Evolutionary conservation across 2,329 filamentous ascomycete species (phyloP).

Genomic region (Talaromyces albobiverticillius): DNA sequence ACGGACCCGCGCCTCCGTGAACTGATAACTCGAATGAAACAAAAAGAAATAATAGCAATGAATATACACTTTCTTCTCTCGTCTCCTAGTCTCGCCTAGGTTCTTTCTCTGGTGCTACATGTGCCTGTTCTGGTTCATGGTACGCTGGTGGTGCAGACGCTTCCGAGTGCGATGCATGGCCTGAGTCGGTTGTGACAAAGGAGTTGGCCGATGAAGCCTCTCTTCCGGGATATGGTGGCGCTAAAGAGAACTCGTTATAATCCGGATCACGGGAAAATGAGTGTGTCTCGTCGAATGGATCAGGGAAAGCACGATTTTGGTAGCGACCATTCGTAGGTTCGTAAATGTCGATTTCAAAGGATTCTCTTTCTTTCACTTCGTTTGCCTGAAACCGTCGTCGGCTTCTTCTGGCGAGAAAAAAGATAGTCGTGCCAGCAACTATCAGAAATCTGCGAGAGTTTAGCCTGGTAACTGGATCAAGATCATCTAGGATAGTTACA

Average conservation of each 20-base stretch:
- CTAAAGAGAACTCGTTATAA: slow-evolving; percentile 16
- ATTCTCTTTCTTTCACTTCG: slow-evolving; percentile 15
- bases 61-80: not conserved
- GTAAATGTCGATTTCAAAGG: slow-evolving; percentile 16
- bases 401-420: slow-evolving; percentile 13
- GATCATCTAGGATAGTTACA: slow-evolving; percentile 4
- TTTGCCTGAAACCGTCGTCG: slow-evolving; percentile 7
- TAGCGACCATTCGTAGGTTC: slow-evolving; percentile 9
- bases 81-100: slow-evolving; percentile 1
- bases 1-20: slow-evolving; percentile 11
- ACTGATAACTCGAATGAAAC: not conserved
- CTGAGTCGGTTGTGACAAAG: slow-evolving; percentile 6
- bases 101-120: not conserved
- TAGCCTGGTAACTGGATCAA: not conserved
- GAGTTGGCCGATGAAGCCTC: slow-evolving; percentile 7
- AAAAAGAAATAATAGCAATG: not conserved
- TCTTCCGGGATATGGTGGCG: slow-evolving; percentile 6
- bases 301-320: not conserved
- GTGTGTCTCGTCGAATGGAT: slow-evolving; percentile 14
- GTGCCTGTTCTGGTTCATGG: not conserved
- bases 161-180: not conserved
- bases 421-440: not conserved
- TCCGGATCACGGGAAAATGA: slow-evolving; percentile 10
- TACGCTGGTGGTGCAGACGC: slow-evolving; percentile 11
- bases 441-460: slow-evolving; percentile 9